Conservation (phyloP, 441 rosid genomes). For the Bocquillonia castaneifolia region DNA sequence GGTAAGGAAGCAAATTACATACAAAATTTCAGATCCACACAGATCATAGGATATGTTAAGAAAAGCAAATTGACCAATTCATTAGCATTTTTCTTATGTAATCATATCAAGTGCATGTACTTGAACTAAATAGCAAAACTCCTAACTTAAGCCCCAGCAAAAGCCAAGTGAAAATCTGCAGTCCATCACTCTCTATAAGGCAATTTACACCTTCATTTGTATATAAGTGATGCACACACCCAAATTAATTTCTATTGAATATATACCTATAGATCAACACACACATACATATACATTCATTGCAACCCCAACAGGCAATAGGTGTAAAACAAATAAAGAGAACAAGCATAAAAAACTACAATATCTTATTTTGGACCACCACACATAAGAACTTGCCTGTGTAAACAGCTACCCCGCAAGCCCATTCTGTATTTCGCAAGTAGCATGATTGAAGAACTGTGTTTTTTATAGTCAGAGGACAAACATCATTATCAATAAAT, state of each 20-base stretch:
- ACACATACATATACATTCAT: neutral
- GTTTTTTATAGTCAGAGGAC: slow-evolving; percentile 89
- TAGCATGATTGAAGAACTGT: slow-evolving; percentile 97
- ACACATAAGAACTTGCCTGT: slow-evolving; percentile 55
- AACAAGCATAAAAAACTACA: slow-evolving; percentile 12
- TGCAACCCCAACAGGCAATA: no score
- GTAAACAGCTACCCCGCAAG: slow-evolving; percentile 94
- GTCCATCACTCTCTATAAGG: neutral
- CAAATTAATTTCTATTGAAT: neutral
- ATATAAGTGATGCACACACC: neutral
- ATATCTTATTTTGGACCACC: slow-evolving; percentile 16
- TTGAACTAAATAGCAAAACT: neutral
- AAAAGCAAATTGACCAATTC: neutral
- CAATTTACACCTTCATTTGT: neutral
- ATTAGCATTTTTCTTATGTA: neutral
- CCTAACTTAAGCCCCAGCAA: neutral
- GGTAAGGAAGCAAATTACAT: slow-evolving; percentile 10
- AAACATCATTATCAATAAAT: slow-evolving; percentile 88
- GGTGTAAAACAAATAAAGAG: neutral
- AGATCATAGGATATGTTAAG: neutral
- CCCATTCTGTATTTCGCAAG: slow-evolving; percentile 97
- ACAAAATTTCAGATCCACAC: slow-evolving; percentile 10
- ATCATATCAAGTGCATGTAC: neutral
- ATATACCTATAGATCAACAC: neutral
- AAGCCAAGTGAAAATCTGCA: neutral